Evolutionary conservation across 106 monocot species (phyloP), one percentile per base, ranked within the genome.

Genomic region (Apostasia ramifera): DNA sequence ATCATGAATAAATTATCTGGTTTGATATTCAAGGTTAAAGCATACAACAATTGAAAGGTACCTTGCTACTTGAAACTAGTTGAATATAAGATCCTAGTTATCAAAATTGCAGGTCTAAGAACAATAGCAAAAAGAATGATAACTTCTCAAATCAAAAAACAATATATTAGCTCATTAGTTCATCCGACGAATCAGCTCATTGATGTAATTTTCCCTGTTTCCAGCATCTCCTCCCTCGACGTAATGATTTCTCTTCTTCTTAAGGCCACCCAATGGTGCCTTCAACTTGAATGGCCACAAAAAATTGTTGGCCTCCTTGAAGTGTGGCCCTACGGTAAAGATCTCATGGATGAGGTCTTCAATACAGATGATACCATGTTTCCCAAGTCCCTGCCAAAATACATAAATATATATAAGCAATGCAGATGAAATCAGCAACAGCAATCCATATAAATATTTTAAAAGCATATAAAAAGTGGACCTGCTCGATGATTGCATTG

Each of bases 161-260:
- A 51, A 6, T 10, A 51, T 8, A 51, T 51, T 3, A 6, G 6
- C 4, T 51, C 4, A 10, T 7, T 49, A 82, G 74, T 82, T 82
- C 82, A 82, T 77, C 70, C 78, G 64, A n/a, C 78, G 65, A 53
- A 82, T 82, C 3, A 82, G 59, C 66, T 82, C 82, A 37, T 82
- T 82, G 66, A 82, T 78, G 40, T 74, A 74, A 54, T 82, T 55
- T 45, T 82, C 82, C 1, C 82, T 54, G 66, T 82, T 82, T 42
- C 82, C 82, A 55, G 77, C 82, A 71, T 82, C 82, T 40, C 82
- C 82, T 14, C 82, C 82, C 39, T 82, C 82, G 12, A 77, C 78
- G 44, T 82, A 82, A 51, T 77, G 82, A 45, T 82, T 82, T 47
- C 78, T 82, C 74, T 82, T 82, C 66, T 74, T 82, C 71, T 80